phyloP scores from a whole-genome alignment of 805 yeast species.

The Wickerhamiella allomyrinae region DNA sequence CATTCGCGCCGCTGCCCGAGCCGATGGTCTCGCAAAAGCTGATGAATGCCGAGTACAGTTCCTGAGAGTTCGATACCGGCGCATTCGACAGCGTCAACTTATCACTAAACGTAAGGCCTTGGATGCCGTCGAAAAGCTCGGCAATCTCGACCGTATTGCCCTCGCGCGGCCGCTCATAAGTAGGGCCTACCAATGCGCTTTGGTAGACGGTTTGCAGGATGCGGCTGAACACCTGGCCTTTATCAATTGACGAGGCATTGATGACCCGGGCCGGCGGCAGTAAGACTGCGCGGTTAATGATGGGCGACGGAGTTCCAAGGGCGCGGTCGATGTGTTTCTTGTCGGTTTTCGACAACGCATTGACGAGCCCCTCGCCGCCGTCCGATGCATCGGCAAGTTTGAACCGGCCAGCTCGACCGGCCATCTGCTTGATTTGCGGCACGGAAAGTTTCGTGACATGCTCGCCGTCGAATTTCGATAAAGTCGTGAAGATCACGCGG shows the following conservation, averaged over 20 bases:
- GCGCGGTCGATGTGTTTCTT: conserved; percentile 8
- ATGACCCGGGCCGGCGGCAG: conserved; percentile 73
- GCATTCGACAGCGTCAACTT: conserved; percentile 45
- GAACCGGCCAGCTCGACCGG: conserved; percentile 90
- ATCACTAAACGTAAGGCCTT: conserved; percentile 38
- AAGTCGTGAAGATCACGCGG: conserved; percentile 59
- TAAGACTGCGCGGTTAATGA: conserved; percentile 44
- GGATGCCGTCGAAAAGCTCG: conserved; percentile 31
- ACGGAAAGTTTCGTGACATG: conserved; percentile 32
- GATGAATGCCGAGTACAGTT: conserved; percentile 31
- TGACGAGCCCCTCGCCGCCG: conserved; percentile 15
- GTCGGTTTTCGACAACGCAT: conserved; percentile 4
- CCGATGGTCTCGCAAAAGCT: conserved; percentile 42
- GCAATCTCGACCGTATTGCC: conserved; percentile 30
- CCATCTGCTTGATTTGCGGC: conserved; percentile 78
- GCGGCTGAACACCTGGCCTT: conserved; percentile 31
- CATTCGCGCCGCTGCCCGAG: conserved; percentile 36
- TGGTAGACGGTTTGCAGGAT: conserved; percentile 36
- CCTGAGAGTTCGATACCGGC: conserved; percentile 34
- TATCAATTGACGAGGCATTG: conserved; percentile 48
- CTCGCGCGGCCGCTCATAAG: conserved; percentile 11
- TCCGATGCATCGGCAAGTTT: conserved; percentile 37
- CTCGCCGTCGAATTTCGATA: conserved; percentile 57
- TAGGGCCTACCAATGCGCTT: conserved; percentile 3
- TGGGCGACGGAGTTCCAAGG: conserved; percentile 11